Percentiles rank a stretch among this genome's conserved stretches.
These are phyloP conservation scores for barrel medic (Medicago truncatula) DNA, from an alignment of 306 rosid genomes.

Conservation along the genomic window DNA sequence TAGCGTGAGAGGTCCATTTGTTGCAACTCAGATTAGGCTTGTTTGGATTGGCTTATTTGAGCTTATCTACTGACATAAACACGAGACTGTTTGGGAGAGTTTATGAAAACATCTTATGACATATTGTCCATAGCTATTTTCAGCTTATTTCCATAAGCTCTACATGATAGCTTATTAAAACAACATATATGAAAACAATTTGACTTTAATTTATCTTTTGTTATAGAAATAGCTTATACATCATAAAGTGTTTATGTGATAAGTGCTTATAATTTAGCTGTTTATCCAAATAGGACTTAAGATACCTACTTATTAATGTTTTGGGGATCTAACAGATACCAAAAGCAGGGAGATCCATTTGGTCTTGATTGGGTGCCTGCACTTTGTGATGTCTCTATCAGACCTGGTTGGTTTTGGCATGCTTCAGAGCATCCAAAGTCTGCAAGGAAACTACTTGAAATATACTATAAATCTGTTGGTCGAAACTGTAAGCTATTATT, in stretches of 20 bases:
- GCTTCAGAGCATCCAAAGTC: constrained; percentile 78
- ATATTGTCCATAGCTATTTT: background rate
- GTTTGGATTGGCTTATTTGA: background rate
- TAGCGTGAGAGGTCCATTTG: background rate
- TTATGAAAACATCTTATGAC: background rate
- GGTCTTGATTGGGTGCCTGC: constrained; percentile 90
- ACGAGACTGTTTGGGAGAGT: background rate
- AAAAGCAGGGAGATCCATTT: constrained; percentile 63
- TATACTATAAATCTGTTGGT: constrained; percentile 83
- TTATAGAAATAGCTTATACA: background rate
- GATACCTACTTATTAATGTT: constrained; percentile 26
- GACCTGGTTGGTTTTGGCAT: constrained; percentile 98
- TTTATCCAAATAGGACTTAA: background rate
- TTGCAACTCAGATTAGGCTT: constrained; percentile 2
- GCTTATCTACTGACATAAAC: background rate
- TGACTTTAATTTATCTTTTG: background rate
- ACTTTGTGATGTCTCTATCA: constrained; percentile 86
- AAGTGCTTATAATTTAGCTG: background rate
- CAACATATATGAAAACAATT: background rate
- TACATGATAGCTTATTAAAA: background rate
- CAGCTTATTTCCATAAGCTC: background rate
- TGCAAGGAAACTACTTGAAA: constrained; percentile 73
- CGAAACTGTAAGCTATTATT: constrained; percentile 78
- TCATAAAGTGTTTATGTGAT: background rate
- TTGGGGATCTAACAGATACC: constrained; percentile 62